Evolutionary conservation across 371 early-diverging fungal species (phyloP).

Genomic region (Saksenaea oblongispora): DNA sequence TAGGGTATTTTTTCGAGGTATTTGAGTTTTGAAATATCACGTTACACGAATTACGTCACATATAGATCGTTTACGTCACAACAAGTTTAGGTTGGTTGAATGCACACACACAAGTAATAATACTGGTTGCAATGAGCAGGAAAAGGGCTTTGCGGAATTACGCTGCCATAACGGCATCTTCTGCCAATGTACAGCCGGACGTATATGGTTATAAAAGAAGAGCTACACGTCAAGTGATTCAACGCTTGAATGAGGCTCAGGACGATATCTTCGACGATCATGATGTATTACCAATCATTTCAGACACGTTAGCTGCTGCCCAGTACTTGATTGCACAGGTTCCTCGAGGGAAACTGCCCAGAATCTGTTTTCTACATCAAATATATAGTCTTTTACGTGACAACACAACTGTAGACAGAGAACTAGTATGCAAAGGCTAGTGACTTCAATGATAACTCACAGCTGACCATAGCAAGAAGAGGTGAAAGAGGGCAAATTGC

Average conservation of each 20-base stretch:
- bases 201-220: constrained; percentile 14
- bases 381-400: constrained; percentile 37
- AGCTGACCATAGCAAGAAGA: constrained; percentile 15
- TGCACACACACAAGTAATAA: no score
- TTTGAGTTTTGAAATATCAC: no score
- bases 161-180: constrained; percentile 3
- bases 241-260: not conserved
- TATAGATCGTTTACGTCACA: no score
- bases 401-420: constrained; percentile 37
- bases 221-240: not conserved
- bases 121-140: constrained; percentile 2
- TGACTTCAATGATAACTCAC: not conserved
- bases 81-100: no score
- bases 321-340: constrained; percentile 26
- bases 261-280: constrained; percentile 19
- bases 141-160: constrained; percentile 9
- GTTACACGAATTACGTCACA: no score
- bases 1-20: not conserved
- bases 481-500: not conserved
- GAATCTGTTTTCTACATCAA: constrained; percentile 40
- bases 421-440: constrained; percentile 26
- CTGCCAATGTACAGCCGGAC: not conserved
- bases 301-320: constrained; percentile 37
- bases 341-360: constrained; percentile 13
- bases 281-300: constrained; percentile 10